Evolutionary conservation across 176 grass and related monocot species (phyloP).

Genomic region (Oryza meyeriana): DNA sequence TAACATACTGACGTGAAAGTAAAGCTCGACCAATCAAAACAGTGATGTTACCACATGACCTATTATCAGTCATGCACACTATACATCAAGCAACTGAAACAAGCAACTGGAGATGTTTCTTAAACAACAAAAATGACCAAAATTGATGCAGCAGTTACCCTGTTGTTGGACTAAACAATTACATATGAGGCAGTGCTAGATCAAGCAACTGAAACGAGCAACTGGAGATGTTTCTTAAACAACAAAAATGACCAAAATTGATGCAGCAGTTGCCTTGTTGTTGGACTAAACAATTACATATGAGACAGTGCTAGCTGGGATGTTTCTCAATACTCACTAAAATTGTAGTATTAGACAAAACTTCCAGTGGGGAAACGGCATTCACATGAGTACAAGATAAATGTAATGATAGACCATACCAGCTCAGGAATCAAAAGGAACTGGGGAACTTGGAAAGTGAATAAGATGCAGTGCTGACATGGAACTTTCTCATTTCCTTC

Average conservation of each 20-base stretch:
- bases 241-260: not conserved
- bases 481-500: not conserved
- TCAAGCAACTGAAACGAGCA: no score
- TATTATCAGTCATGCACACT: not conserved
- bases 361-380: not conserved
- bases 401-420: not conserved
- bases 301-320: not conserved
- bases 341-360: not conserved
- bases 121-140: not conserved
- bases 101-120: not conserved
- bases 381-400: not conserved
- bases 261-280: not conserved
- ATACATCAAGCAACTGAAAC: not conserved
- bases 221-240: not conserved
- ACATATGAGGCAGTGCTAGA: not conserved
- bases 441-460: not conserved
- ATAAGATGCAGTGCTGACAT: not conserved
- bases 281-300: not conserved
- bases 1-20: not conserved
- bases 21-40: not conserved
- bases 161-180: not conserved
- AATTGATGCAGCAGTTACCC: not conserved
- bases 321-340: not conserved
- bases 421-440: not conserved
- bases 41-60: not conserved